Evolutionary conservation across 129 eudicot species (phyloP), one percentile per base, ranked within the genome.

Genomic region (Gnaphalium uliginosum): DNA sequence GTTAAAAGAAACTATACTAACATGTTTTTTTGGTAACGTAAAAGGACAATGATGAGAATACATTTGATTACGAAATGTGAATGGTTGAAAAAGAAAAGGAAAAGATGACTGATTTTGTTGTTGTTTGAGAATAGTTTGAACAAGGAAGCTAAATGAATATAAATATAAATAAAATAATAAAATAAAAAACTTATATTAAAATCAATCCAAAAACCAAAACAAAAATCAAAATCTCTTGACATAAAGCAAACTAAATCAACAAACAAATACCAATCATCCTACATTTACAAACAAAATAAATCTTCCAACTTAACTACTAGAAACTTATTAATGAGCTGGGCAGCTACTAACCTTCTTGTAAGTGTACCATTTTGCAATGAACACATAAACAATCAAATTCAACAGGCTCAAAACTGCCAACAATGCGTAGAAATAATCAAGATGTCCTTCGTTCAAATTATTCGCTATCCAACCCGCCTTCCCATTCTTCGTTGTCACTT

Each of bases 391-490:
- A 4, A 88, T 2, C 75, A 91, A 81, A 83, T 91, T 91, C 62
- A 91, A 4, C 61, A 85, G 73, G 74, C 83, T 79, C 79, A 79
- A 56, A 33, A 70, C 90, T 39, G 78, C 88, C 88, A 59, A 84
- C 66, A 10, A 80, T 80, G 27, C 86, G 59, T 75, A 89, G 82
- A 89, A 89, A 68, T 89, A 87, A 59, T 89, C 96, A 25, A 87
- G 87, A 78, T 87, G 96, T 58, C 96, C 96, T 59, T 60, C 68
- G 50, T 89, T 89, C 78, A 89, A 71, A 65, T 89, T 87, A 24
- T 87, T 85, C 32, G 96, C 85, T 10, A 89, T 89, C 96, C 96
- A 89, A 24, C 96, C 96, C 4, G 77, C 76, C 68, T 73, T 76
- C 48, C 92, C 88, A 9, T 82, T 13, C 48, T 74, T 82, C 1